Conservation (phyloP, 257 asterid genomes). For the Cinchona pubescens region DNA sequence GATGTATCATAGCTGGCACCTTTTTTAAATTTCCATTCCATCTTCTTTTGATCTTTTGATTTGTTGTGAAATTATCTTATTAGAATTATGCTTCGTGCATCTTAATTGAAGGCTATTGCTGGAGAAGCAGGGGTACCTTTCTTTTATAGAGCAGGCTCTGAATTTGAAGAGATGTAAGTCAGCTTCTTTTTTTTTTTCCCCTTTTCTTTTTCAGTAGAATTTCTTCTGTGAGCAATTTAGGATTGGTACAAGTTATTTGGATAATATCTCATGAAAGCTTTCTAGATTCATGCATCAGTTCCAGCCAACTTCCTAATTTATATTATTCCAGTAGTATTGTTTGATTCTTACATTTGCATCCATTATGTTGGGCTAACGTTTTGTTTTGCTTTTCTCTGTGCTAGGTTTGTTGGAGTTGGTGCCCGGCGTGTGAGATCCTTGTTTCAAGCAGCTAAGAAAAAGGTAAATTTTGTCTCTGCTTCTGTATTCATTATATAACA, state of each 20-base stretch:
- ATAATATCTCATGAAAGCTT: neutral
- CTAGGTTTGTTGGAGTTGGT: constrained; percentile 99
- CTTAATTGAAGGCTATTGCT: constrained; percentile 82
- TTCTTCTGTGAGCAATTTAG: neutral
- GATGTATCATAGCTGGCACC: neutral
- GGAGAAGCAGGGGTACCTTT: constrained; percentile 99
- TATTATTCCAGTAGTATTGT: neutral
- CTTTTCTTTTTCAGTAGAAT: neutral
- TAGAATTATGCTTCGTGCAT: constrained; percentile 13
- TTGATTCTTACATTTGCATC: neutral
- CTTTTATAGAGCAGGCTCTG: constrained; percentile 96
- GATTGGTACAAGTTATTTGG: neutral
- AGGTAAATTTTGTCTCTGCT: constrained; percentile 43
- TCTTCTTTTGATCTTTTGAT: neutral
- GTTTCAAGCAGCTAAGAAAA: constrained; percentile 96
- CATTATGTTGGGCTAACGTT: neutral
- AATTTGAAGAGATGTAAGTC: constrained; percentile 92
- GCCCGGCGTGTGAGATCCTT: constrained; percentile 97
- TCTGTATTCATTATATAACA: neutral
- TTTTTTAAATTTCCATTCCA: neutral
- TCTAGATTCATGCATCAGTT: neutral
- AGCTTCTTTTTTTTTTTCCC: neutral
- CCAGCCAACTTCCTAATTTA: neutral
- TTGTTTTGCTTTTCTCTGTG: constrained; percentile 21
- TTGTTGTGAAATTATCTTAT: neutral